Conservation (phyloP, 768 basidiomycete species). For the Leccinum disarticulatum region DNA sequence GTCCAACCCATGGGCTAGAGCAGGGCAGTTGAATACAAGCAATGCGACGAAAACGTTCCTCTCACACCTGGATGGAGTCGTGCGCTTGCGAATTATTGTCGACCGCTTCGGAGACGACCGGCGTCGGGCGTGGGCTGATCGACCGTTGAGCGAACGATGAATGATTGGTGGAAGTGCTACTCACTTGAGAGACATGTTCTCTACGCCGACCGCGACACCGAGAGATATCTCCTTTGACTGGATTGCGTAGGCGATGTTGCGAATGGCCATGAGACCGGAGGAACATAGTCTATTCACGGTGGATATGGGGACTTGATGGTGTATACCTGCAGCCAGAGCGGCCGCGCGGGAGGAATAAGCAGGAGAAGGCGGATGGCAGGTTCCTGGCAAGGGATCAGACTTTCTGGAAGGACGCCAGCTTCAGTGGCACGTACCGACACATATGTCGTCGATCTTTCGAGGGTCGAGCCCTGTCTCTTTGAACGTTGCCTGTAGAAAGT, state of each 20-base stretch:
- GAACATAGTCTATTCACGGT: slow-evolving; percentile 93
- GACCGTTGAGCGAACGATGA: slow-evolving; percentile 1
- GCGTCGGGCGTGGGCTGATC: slow-evolving; percentile 70
- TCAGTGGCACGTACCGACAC: slow-evolving; percentile 57
- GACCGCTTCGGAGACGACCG: slow-evolving; percentile 59
- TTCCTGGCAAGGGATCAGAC: slow-evolving; percentile 45
- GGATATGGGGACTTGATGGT: slow-evolving; percentile 81
- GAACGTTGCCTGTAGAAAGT: slow-evolving; percentile 54
- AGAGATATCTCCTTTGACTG: slow-evolving; percentile 79
- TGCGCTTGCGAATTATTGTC: slow-evolving; percentile 60
- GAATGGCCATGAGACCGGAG: slow-evolving; percentile 92
- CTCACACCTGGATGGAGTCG: slow-evolving; percentile 65
- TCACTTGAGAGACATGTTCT: slow-evolving; percentile 82
- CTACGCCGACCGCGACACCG: slow-evolving; percentile 80
- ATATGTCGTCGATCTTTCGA: slow-evolving; percentile 75
- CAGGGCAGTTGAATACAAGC: slow-evolving; percentile 1
- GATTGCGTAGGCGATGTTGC: slow-evolving; percentile 86
- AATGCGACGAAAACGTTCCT: neutral
- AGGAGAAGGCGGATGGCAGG: slow-evolving; percentile 81
- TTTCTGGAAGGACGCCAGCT: neutral
- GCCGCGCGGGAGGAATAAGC: slow-evolving; percentile 84
- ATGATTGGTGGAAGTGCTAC: slow-evolving; percentile 20
- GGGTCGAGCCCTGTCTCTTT: slow-evolving; percentile 68
- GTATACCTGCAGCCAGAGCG: slow-evolving; percentile 86
- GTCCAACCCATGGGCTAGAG: slow-evolving; percentile 93